These are phyloP conservation scores for Lizonia empirigonia DNA, from an alignment of 2,329 filamentous ascomycete species.

Conservation along the genomic window DNA sequence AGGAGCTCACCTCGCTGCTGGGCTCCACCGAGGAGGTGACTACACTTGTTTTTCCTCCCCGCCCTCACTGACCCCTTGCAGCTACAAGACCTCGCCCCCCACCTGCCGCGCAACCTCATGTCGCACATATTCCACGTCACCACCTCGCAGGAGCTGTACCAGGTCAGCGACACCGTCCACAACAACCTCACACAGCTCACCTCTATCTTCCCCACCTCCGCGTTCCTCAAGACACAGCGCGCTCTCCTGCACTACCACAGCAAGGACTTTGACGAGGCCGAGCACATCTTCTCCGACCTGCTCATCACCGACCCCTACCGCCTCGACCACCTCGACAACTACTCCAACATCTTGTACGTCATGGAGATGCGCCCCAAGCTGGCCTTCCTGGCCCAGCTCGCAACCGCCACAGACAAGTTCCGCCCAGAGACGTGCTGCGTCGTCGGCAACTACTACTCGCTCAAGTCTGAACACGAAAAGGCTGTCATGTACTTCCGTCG, in stretches of 20 bases:
- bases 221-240: conserved; percentile 88
- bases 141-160: conserved; percentile 89
- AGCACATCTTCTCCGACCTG: conserved; percentile 69
- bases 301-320: conserved; percentile 70
- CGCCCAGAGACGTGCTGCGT: conserved; percentile 96
- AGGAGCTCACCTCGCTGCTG: conserved; percentile 84
- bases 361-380: conserved; percentile 86
- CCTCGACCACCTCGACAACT: conserved; percentile 90
- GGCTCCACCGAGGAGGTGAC: conserved; percentile 78
- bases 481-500: conserved; percentile 97
- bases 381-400: conserved; percentile 89
- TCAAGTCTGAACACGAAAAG: conserved; percentile 95
- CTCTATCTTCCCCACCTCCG: conserved; percentile 81
- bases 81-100: conserved; percentile 47
- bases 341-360: conserved; percentile 97
- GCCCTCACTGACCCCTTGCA: not conserved
- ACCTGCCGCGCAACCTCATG: conserved; percentile 87
- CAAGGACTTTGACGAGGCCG: conserved; percentile 73
- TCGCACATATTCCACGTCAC: conserved; percentile 93
- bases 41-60: not conserved
- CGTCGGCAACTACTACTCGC: conserved; percentile 94
- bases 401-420: conserved; percentile 91
- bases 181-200: conserved; percentile 78
- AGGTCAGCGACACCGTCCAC: conserved; percentile 76
- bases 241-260: conserved; percentile 89